Percentiles rank a stretch among this genome's conserved stretches.
Evolutionary conservation across 2,329 filamentous ascomycete species (phyloP).

Genomic region (Thelonectria discophora): DNA sequence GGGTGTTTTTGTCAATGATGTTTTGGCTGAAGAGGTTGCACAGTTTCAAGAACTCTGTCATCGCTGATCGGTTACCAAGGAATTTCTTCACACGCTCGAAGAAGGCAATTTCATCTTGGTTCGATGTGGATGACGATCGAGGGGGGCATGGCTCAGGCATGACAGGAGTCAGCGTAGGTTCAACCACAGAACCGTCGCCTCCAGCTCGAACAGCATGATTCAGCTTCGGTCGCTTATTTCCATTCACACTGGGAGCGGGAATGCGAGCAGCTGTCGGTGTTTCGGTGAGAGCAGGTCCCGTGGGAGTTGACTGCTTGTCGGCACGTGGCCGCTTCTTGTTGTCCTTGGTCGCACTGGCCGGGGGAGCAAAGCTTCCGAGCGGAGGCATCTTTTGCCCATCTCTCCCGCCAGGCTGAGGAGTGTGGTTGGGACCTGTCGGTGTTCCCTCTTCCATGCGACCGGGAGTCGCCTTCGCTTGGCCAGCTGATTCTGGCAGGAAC

Average conservation of each 20-base stretch:
- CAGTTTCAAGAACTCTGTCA: slow-evolving; percentile 96
- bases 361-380: slow-evolving; percentile 91
- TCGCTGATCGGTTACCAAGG: slow-evolving; percentile 88
- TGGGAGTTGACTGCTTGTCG: slow-evolving; percentile 62
- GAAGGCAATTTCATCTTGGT: slow-evolving; percentile 86
- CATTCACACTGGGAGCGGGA: slow-evolving; percentile 46
- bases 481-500: slow-evolving; percentile 88
- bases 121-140: slow-evolving; percentile 75
- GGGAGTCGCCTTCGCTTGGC: slow-evolving; percentile 60
- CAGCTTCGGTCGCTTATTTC: slow-evolving; percentile 76
- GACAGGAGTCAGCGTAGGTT: slow-evolving; percentile 87
- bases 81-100: slow-evolving; percentile 98
- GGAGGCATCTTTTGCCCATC: slow-evolving; percentile 86
- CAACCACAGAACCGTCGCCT: slow-evolving; percentile 70
- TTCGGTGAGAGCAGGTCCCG: slow-evolving; percentile 56
- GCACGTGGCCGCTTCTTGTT: slow-evolving; percentile 83
- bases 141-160: slow-evolving; percentile 89
- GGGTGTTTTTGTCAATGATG: slow-evolving; percentile 83
- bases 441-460: slow-evolving; percentile 65
- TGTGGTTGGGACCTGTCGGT: slow-evolving; percentile 58
- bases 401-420: slow-evolving; percentile 62
- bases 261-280: slow-evolving; percentile 50
- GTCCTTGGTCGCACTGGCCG: slow-evolving; percentile 83
- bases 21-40: slow-evolving; percentile 96
- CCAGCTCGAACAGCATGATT: slow-evolving; percentile 72